phyloP scores from a whole-genome alignment of 768 basidiomycete species.

The Collybiopsis luxurians region DNA sequence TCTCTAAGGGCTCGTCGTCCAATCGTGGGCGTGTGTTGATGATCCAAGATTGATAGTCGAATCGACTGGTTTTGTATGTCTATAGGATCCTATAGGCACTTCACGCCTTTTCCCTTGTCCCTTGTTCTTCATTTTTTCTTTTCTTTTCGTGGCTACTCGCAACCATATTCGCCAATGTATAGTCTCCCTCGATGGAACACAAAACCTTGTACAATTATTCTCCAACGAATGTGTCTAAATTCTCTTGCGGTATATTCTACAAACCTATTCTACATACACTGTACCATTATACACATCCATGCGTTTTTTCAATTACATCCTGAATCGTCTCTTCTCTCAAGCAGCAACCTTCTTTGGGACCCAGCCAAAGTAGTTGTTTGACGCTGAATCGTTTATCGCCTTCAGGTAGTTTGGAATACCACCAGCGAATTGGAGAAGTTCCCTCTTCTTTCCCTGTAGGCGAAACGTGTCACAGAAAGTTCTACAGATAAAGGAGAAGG shows the following conservation, averaged over 20 bases:
- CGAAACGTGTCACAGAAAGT: not conserved
- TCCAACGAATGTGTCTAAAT: too few species aligned
- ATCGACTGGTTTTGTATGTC: not conserved
- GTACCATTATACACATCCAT: too few species aligned
- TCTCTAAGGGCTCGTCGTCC: not conserved
- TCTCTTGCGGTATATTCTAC: too few species aligned
- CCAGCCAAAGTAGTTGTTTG: slow-evolving; percentile 14
- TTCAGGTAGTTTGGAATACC: slow-evolving; percentile 9
- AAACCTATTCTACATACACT: too few species aligned
- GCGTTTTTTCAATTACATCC: too few species aligned
- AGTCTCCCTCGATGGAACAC: too few species aligned
- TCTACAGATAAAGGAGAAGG: not conserved
- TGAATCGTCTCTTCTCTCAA: not conserved
- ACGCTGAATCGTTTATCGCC: slow-evolving; percentile 3
- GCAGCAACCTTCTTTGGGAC: not conserved
- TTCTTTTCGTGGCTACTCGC: too few species aligned
- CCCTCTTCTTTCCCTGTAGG: slow-evolving; percentile 6
- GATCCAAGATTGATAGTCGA: not conserved
- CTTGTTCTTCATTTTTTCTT: too few species aligned
- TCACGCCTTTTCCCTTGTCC: too few species aligned
- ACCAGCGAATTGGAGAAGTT: slow-evolving; percentile 11
- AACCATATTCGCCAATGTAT: too few species aligned
- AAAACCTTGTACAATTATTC: too few species aligned
- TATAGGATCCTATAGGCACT: not conserved
- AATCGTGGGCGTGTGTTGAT: not conserved